A percentile compares a stretch with the other conserved stretches of the same genome.
Evolutionary conservation across 2,329 filamentous ascomycete genomes (phyloP).

Genomic region (Fusarium newnesense): DNA sequence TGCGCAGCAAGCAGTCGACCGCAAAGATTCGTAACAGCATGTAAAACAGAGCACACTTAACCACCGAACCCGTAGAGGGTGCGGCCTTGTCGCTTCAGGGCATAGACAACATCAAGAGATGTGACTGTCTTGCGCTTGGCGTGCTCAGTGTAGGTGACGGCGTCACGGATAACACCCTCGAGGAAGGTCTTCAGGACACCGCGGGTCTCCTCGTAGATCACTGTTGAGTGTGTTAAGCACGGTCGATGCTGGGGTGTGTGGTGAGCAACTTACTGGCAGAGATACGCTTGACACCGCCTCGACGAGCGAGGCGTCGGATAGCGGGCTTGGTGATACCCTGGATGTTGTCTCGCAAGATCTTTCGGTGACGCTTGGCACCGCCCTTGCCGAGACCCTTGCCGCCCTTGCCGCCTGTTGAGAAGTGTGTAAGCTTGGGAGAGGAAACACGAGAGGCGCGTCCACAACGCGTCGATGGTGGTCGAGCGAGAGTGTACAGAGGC

Average conservation of each 20-base stretch:
- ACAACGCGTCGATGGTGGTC: neutral
- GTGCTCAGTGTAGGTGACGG: conserved; percentile 82
- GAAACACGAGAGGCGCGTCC: conserved; percentile 72
- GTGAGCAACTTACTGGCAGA: conserved; percentile 77
- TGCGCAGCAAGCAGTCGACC: conserved; percentile 29
- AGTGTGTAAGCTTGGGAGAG: conserved; percentile 66
- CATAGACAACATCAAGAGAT: conserved; percentile 75
- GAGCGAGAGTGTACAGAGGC: neutral
- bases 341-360: conserved; percentile 99
- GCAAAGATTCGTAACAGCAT: conserved; percentile 52
- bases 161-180: conserved; percentile 79
- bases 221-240: conserved; percentile 69
- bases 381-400: conserved; percentile 99
- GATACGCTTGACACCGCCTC: conserved; percentile 99
- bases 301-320: conserved; percentile 96
- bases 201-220: conserved; percentile 84
- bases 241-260: conserved; percentile 52
- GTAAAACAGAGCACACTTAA: conserved; percentile 60
- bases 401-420: conserved; percentile 82
- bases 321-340: conserved; percentile 99
- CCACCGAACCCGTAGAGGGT: conserved; percentile 91
- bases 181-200: conserved; percentile 83
- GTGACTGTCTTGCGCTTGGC: conserved; percentile 85
- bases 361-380: conserved; percentile 97
- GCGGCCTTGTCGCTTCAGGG: conserved; percentile 75